Evolutionary conservation across 1,284 basidiomycete genomes (phyloP).

Genomic region (Crepidotus sp.): DNA sequence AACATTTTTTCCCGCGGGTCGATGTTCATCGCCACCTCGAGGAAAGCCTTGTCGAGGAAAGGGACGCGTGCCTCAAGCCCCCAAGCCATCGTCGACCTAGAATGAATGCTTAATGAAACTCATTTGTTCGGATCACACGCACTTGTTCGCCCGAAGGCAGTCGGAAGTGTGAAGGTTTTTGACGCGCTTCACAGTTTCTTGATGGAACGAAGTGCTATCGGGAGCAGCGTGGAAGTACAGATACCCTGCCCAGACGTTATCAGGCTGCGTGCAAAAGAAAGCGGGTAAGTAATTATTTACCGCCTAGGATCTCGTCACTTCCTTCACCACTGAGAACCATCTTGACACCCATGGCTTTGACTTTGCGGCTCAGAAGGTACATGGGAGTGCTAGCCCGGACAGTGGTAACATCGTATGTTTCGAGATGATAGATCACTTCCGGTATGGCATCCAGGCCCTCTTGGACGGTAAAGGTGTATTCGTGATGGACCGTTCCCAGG

Average conservation of each 20-base stretch:
- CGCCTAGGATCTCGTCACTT: conserved; percentile 96
- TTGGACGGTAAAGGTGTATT: conserved; percentile 97
- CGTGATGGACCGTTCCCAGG: conserved; percentile 94
- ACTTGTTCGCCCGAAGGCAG: conserved; percentile 98
- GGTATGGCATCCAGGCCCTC: conserved; percentile 97
- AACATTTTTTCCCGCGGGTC: conserved; percentile 90
- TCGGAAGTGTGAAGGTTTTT: conserved; percentile 98
- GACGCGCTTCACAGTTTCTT: conserved; percentile 90
- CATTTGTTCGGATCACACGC: conserved; percentile 17
- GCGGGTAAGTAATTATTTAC: conserved; percentile 31
- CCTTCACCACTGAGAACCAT: conserved; percentile 99
- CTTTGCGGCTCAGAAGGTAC: conserved; percentile 95
- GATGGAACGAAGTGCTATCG: conserved; percentile 83
- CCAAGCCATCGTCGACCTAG: conserved; percentile 98
- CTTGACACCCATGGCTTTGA: conserved; percentile 99
- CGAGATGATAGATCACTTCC: conserved; percentile 97
- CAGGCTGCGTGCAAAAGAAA: neutral
- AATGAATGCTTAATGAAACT: conserved; percentile 6
- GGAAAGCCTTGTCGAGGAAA: conserved; percentile 96
- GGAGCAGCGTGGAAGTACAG: conserved; percentile 99
- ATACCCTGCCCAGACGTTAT: conserved; percentile 55
- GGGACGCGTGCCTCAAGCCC: conserved; percentile 98
- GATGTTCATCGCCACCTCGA: conserved; percentile 90
- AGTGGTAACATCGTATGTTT: conserved; percentile 99
- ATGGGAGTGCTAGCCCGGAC: conserved; percentile 97